These are phyloP conservation scores for Ilex paraguariensis DNA, from an alignment of 305 asterid genomes.

Conservation along the genomic window DNA sequence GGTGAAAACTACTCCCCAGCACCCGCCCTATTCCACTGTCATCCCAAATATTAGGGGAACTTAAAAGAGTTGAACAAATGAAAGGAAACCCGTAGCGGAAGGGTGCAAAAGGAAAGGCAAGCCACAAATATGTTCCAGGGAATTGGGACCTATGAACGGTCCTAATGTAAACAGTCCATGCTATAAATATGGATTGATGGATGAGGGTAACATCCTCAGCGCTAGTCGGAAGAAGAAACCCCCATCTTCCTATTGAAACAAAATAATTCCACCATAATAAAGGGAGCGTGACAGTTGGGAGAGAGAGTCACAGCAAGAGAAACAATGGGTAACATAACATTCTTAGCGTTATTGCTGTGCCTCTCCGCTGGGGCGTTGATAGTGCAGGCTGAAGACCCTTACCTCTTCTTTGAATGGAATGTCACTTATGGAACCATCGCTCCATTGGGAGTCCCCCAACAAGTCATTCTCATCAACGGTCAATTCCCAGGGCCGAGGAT, in stretches of 20 bases:
- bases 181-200: not conserved
- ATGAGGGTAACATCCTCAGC: not conserved
- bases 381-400: constrained; percentile 29
- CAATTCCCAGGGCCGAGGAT: constrained; percentile 36
- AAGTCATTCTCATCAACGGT: constrained; percentile 35
- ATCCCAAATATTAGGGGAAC: not conserved
- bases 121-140: too few relatives aligned
- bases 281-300: too few relatives aligned
- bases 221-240: not conserved
- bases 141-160: too few relatives aligned
- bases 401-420: constrained; percentile 27
- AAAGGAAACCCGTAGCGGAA: not conserved
- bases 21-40: too few relatives aligned
- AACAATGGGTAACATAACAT: constrained; percentile 11
- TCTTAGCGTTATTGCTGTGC: constrained; percentile 14
- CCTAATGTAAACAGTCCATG: not conserved
- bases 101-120: too few relatives aligned
- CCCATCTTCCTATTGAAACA: not conserved
- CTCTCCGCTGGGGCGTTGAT: constrained; percentile 13
- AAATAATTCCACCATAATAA: not conserved
- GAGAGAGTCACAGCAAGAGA: not conserved
- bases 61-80: not conserved
- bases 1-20: too few relatives aligned
- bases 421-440: constrained; percentile 31
- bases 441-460: constrained; percentile 33